Conservation (phyloP, 371 early-diverging fungal genomes). For the Smittium culicis region DNA sequence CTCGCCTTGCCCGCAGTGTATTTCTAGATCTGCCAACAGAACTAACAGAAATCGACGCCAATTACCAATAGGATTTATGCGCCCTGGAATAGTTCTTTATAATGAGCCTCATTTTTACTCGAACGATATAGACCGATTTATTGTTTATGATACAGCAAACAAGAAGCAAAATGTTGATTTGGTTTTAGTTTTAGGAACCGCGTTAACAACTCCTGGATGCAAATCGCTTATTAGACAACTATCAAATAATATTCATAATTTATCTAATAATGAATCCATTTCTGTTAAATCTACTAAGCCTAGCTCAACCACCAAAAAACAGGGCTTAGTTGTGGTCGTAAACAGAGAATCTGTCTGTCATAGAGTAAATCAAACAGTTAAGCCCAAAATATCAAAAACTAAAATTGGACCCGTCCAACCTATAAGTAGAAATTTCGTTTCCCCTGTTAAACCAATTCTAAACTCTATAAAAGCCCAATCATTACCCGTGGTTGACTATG, state of each 20-base stretch:
- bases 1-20: slow-evolving; percentile 60
- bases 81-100: slow-evolving; percentile 95
- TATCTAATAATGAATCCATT: too few species aligned
- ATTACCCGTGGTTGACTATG: slow-evolving; percentile 65
- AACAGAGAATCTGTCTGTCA: slow-evolving; percentile 12
- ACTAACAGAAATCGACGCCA: slow-evolving; percentile 55
- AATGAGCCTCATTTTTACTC: slow-evolving; percentile 89
- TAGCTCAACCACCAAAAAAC: neutral
- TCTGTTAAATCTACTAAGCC: too few species aligned
- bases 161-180: slow-evolving; percentile 48
- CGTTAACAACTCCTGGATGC: slow-evolving; percentile 87
- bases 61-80: slow-evolving; percentile 63
- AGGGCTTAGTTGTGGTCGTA: slow-evolving; percentile 1
- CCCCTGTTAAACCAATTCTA: too few species aligned
- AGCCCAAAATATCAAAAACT: too few species aligned
- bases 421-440: too few species aligned
- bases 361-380: slow-evolving; percentile 10
- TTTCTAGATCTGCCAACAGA: slow-evolving; percentile 38
- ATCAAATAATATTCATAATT: slow-evolving; percentile 43
- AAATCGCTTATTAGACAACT: slow-evolving; percentile 77
- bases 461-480: slow-evolving; percentile 28
- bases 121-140: slow-evolving; percentile 56
- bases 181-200: slow-evolving; percentile 95
- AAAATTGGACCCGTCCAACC: too few species aligned
- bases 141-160: slow-evolving; percentile 19